Conservation (phyloP, 2,329 filamentous ascomycete species). For the Macrophomina phaseolina region DNA sequence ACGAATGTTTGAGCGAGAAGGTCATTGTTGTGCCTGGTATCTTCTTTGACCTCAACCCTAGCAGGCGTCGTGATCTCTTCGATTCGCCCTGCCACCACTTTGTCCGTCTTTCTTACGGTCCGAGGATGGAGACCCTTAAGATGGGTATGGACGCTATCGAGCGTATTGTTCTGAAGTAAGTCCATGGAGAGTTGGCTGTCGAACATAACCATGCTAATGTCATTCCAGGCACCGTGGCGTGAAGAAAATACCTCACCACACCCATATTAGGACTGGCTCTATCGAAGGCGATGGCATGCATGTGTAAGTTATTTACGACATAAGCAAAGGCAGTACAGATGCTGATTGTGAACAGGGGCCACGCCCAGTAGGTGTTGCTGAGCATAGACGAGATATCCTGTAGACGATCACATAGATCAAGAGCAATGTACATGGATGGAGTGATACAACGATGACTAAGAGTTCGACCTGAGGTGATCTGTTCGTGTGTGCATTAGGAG, state of each 20-base stretch:
- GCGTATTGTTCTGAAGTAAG: constrained; percentile 47
- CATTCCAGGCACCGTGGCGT: constrained; percentile 11
- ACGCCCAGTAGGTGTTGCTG: neutral
- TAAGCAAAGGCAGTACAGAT: too few relatives aligned
- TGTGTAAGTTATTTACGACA: neutral
- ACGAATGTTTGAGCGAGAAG: constrained; percentile 90
- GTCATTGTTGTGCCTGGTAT: constrained; percentile 97
- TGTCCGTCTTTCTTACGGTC: constrained; percentile 49
- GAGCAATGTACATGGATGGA: neutral
- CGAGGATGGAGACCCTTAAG: constrained; percentile 47
- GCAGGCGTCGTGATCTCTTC: constrained; percentile 86
- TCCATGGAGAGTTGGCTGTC: neutral
- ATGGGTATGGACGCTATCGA: constrained; percentile 49
- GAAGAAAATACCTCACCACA: constrained; percentile 4
- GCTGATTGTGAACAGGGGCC: constrained; percentile 5
- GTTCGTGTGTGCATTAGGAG: too few relatives aligned
- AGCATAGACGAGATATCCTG: constrained; percentile 3
- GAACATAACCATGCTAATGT: neutral
- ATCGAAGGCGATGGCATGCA: constrained; percentile 7
- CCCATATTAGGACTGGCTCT: constrained; percentile 13
- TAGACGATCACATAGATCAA: constrained; percentile 1
- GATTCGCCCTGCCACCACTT: constrained; percentile 84
- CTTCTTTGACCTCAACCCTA: constrained; percentile 96
- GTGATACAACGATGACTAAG: too few relatives aligned
- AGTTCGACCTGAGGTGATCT: too few relatives aligned